Percentiles rank a stretch among this genome's conserved stretches.
Conservation (phyloP, 2,329 filamentous ascomycete genomes). For the Claviceps spartinae region DNA sequence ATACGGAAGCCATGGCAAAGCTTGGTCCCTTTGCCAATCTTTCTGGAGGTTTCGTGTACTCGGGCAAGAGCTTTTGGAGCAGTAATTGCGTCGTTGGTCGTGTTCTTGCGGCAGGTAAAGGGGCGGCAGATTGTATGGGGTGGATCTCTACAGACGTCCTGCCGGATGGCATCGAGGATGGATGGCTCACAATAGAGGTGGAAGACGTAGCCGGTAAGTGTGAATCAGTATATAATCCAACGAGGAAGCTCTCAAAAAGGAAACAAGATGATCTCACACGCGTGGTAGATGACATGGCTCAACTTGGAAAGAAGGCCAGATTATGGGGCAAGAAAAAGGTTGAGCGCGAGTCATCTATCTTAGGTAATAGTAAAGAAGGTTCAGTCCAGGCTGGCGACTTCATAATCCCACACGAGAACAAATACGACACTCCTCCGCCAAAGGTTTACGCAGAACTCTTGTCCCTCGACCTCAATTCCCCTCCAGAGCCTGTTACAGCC, state of each 20-base stretch:
- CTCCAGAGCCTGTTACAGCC: slow-evolving; percentile 29
- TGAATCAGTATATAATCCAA: neutral
- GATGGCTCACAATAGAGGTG: slow-evolving; percentile 46
- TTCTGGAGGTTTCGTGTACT: slow-evolving; percentile 51
- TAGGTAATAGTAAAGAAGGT: slow-evolving; percentile 42
- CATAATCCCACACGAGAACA: slow-evolving; percentile 44
- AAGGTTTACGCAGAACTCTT: slow-evolving; percentile 35
- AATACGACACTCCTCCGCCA: slow-evolving; percentile 34
- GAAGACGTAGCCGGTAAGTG: slow-evolving; percentile 37
- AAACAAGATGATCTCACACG: neutral
- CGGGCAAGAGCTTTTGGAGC: slow-evolving; percentile 55
- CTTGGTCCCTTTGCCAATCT: slow-evolving; percentile 49
- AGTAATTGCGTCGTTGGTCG: slow-evolving; percentile 51
- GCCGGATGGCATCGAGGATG: slow-evolving; percentile 36
- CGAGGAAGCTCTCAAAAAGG: neutral
- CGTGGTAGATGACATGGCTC: slow-evolving; percentile 31
- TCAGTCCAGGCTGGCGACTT: slow-evolving; percentile 48
- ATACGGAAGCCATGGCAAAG: slow-evolving; percentile 42
- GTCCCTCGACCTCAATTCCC: slow-evolving; percentile 33
- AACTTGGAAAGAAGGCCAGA: slow-evolving; percentile 40
- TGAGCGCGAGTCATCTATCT: slow-evolving; percentile 45
- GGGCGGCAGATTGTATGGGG: slow-evolving; percentile 52
- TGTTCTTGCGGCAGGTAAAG: slow-evolving; percentile 48
- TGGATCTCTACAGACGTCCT: slow-evolving; percentile 51
- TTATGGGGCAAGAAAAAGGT: slow-evolving; percentile 47